phyloP scores from a whole-genome alignment of 805 yeast species.

The Candida pini region DNA sequence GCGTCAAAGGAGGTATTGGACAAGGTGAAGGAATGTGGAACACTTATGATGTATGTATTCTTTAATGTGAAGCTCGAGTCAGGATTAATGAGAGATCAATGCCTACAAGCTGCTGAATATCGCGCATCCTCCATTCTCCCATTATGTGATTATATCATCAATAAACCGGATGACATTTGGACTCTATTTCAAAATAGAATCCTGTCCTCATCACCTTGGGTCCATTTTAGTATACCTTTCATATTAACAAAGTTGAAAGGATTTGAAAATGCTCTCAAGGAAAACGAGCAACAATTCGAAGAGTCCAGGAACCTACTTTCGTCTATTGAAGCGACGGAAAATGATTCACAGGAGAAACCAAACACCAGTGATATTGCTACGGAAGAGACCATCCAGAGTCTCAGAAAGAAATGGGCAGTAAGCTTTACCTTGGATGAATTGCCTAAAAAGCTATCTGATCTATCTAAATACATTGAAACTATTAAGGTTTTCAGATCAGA shows the following conservation, averaged over 20 bases:
- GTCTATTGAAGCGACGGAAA: constrained; percentile 21
- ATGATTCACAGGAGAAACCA: constrained; percentile 1
- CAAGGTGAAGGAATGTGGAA: constrained; percentile 71
- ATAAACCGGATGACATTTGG: constrained; percentile 26
- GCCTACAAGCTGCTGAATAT: constrained; percentile 43
- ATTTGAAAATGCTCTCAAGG: constrained; percentile 24
- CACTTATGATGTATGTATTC: constrained; percentile 73
- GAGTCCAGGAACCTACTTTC: constrained; percentile 12
- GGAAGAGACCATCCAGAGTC: constrained; percentile 15
- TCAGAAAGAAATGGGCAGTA: constrained; percentile 13
- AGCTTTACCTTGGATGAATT: constrained; percentile 17
- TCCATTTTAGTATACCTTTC: constrained; percentile 62
- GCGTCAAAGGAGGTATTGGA: constrained; percentile 54
- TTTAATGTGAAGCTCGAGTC: constrained; percentile 79
- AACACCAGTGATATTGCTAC: constrained; percentile 9
- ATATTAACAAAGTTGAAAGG: constrained; percentile 14
- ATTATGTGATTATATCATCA: constrained; percentile 13
- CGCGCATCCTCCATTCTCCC: constrained; percentile 13
- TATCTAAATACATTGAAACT: constrained; percentile 32
- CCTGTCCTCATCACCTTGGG: constrained; percentile 82
- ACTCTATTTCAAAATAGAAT: constrained; percentile 40
- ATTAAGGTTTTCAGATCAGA: constrained; percentile 25
- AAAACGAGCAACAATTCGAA: constrained; percentile 25
- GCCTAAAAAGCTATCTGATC: constrained; percentile 34
- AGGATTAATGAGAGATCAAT: constrained; percentile 63